phyloP scores from a whole-genome alignment of 441 rosid genomes.

The Bruguiera hainesii region DNA sequence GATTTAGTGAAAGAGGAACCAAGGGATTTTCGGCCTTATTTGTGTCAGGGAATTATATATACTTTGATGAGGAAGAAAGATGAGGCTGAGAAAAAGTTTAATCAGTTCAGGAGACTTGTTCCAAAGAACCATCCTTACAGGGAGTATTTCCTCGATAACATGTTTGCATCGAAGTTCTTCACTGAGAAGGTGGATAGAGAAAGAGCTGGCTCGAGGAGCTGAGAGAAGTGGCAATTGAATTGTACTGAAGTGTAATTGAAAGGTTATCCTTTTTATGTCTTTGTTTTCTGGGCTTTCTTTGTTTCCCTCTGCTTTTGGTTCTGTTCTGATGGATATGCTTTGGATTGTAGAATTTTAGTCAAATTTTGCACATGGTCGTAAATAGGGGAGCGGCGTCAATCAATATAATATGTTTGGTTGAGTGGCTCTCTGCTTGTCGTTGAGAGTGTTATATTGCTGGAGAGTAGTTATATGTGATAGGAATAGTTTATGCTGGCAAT shows the following conservation, averaged over 20 bases:
- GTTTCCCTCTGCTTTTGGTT: not conserved
- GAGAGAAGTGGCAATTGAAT: not conserved
- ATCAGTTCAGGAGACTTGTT: constrained; percentile 66
- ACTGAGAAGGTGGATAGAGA: constrained; percentile 51
- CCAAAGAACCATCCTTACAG: constrained; percentile 81
- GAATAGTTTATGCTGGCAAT: no score
- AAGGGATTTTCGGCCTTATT: constrained; percentile 79
- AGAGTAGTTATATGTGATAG: no score
- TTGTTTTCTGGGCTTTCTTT: not conserved
- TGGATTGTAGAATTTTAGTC: constrained; percentile 16
- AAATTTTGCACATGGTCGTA: not conserved
- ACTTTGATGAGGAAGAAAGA: constrained; percentile 70
- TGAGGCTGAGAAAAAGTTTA: constrained; percentile 78
- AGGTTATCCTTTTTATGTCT: constrained; percentile 2
- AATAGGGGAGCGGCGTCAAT: not conserved
- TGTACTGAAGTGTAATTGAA: constrained; percentile 21
- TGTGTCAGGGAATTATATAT: constrained; percentile 83
- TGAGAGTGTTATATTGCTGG: no score
- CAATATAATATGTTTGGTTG: constrained; percentile 7
- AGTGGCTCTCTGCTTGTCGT: constrained; percentile 4
- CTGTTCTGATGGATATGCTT: not conserved
- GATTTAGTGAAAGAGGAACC: constrained; percentile 85
- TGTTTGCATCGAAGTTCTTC: constrained; percentile 54
- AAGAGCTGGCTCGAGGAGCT: constrained; percentile 30
- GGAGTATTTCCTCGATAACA: constrained; percentile 64